phyloP scores from a whole-genome alignment of 495 filamentous ascomycete genomes.

The Xylaria intraflava region DNA sequence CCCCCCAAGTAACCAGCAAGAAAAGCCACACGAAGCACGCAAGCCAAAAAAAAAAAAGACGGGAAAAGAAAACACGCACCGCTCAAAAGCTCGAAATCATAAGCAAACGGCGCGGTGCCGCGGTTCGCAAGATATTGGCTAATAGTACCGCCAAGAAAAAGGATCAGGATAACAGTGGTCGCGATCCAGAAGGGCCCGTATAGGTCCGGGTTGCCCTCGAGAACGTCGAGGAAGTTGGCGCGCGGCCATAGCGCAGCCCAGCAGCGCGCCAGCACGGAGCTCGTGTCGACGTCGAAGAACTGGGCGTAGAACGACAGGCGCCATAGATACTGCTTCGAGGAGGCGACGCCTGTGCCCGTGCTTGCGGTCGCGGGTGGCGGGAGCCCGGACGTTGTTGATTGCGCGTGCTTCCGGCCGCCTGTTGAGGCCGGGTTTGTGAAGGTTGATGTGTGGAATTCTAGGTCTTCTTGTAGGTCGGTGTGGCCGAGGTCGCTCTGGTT shows the following conservation, averaged over 20 bases:
- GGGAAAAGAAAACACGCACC: conserved; percentile 35
- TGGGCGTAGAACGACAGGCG: conserved; percentile 88
- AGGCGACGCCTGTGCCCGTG: conserved; percentile 37
- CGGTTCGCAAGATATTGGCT: conserved; percentile 67
- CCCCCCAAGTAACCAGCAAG: not conserved
- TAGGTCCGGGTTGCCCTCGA: conserved; percentile 95
- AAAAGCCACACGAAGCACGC: not conserved
- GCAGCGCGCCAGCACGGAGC: conserved; percentile 75
- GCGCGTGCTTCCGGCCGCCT: conserved; percentile 33
- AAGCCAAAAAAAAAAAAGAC: not conserved
- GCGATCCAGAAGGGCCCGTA: conserved; percentile 98
- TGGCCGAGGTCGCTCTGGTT: conserved; percentile 92
- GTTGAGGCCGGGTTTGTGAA: conserved; percentile 51
- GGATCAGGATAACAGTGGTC: conserved; percentile 89
- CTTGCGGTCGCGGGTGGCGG: conserved; percentile 57
- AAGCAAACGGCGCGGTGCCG: conserved; percentile 49
- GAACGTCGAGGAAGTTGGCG: conserved; percentile 88
- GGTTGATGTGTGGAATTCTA: conserved; percentile 91
- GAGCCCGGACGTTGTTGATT: conserved; percentile 47
- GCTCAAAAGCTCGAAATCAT: conserved; percentile 80
- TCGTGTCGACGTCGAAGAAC: conserved; percentile 96
- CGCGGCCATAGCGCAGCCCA: conserved; percentile 78
- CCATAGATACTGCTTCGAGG: conserved; percentile 86
- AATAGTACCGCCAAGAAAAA: conserved; percentile 93
- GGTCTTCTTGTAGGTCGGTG: conserved; percentile 95